Conservation (phyloP, 2,329 filamentous ascomycete genomes). For the Sporothrix inflata region DNA sequence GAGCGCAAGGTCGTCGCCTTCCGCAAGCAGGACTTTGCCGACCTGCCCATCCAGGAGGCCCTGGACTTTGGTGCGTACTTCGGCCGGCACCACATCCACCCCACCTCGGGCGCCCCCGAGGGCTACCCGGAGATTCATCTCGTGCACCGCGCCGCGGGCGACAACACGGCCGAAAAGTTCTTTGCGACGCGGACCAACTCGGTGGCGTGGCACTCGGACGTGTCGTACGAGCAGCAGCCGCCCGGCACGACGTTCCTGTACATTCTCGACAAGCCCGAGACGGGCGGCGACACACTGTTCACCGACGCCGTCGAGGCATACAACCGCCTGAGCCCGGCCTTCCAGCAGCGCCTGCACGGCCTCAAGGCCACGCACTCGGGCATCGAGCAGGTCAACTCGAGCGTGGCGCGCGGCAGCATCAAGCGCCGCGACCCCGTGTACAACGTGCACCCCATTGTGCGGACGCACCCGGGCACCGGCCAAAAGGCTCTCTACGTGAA, state of each 20-base stretch:
- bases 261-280: constrained; percentile 77
- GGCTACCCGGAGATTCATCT: constrained; percentile 72
- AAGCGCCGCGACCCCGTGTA: constrained; percentile 74
- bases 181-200: constrained; percentile 73
- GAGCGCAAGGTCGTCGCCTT: constrained; percentile 73
- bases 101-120: constrained; percentile 68
- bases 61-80: constrained; percentile 66
- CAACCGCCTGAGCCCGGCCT: constrained; percentile 71
- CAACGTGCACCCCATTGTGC: constrained; percentile 74
- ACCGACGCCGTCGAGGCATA: constrained; percentile 81
- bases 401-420: constrained; percentile 67
- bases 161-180: constrained; percentile 62
- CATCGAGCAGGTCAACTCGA: constrained; percentile 75
- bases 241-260: constrained; percentile 84
- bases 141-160: constrained; percentile 70
- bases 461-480: constrained; percentile 80
- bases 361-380: constrained; percentile 81
- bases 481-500: constrained; percentile 86
- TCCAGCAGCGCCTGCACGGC: constrained; percentile 77
- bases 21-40: constrained; percentile 68
- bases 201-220: constrained; percentile 55
- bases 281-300: constrained; percentile 85
- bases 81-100: constrained; percentile 69
- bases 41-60: constrained; percentile 66
- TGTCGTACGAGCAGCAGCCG: constrained; percentile 30